Conservation (phyloP, 371 early-diverging fungal genomes). For the Rhizomucor miehei region DNA sequence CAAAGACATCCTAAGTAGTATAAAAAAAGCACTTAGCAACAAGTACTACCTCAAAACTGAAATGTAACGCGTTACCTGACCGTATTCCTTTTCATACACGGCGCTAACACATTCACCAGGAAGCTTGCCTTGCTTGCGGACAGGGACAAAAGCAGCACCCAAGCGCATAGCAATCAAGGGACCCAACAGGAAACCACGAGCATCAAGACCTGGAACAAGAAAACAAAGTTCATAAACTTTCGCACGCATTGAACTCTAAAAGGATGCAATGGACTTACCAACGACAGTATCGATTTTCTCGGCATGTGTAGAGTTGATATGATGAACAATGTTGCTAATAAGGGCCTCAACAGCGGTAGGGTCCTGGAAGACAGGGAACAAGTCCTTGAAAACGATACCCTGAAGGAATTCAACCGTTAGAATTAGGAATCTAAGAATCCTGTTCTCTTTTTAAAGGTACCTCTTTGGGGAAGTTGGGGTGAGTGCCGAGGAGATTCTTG, state of each 20-base stretch:
- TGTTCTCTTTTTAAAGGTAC: constrained; percentile 32
- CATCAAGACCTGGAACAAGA: constrained; percentile 80
- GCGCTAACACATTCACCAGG: constrained; percentile 77
- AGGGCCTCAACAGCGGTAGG: constrained; percentile 91
- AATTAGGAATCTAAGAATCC: no score
- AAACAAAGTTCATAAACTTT: background rate
- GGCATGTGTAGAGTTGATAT: constrained; percentile 64
- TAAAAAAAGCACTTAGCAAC: background rate
- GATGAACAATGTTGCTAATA: constrained; percentile 82
- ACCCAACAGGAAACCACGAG: constrained; percentile 90
- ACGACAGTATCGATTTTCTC: constrained; percentile 89
- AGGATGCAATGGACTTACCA: constrained; percentile 47
- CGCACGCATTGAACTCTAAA: background rate
- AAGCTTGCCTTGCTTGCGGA: constrained; percentile 95
- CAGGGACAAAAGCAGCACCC: constrained; percentile 91
- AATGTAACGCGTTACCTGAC: constrained; percentile 79
- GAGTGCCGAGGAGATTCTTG: constrained; percentile 65
- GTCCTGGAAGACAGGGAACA: constrained; percentile 95
- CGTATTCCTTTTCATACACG: constrained; percentile 93
- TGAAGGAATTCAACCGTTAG: constrained; percentile 6
- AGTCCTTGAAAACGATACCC: constrained; percentile 92
- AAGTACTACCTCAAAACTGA: background rate
- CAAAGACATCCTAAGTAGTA: constrained; percentile 93
- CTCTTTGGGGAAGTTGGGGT: constrained; percentile 85
- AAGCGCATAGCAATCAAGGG: constrained; percentile 88